phyloP scores from a whole-genome alignment of 164 flowering plant species.

The Litsea cubeba region DNA sequence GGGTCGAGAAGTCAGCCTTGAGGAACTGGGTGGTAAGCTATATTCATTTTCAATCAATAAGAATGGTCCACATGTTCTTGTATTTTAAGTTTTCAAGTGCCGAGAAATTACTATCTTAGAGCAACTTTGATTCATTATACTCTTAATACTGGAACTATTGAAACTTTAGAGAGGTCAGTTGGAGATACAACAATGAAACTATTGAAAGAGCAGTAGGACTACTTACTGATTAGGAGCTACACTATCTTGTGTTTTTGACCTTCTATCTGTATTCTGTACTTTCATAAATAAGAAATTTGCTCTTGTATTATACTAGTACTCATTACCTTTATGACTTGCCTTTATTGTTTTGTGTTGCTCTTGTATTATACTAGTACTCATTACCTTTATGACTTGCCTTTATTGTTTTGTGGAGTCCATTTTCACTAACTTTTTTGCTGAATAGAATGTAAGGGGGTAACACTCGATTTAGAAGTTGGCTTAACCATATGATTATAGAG shows the following conservation, averaged over 20 bases:
- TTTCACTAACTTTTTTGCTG: not conserved
- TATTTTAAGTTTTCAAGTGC: not conserved
- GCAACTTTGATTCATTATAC: not conserved
- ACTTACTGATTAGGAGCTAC: not conserved
- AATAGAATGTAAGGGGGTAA: not conserved
- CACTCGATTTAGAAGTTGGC: not conserved
- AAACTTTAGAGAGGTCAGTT: not conserved
- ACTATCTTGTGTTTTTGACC: not conserved
- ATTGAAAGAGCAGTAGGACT: no score
- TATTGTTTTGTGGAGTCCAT: not conserved
- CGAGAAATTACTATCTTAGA: not conserved
- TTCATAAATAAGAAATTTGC: no score
- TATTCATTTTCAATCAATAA: not conserved
- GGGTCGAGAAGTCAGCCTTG: slow-evolving; percentile 51
- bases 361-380: no score
- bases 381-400: no score
- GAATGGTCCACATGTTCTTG: not conserved
- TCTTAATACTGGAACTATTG: not conserved
- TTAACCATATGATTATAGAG: not conserved
- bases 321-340: not conserved
- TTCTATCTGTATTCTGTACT: not conserved
- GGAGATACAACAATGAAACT: no score
- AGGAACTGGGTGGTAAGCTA: slow-evolving; percentile 77
- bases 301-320: no score
- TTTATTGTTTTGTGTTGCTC: no score